Percentiles rank a stretch among this genome's conserved stretches.
Evolutionary conservation across 371 early-diverging fungal species (phyloP).

Genomic region (Sporodiniella umbellata): DNA sequence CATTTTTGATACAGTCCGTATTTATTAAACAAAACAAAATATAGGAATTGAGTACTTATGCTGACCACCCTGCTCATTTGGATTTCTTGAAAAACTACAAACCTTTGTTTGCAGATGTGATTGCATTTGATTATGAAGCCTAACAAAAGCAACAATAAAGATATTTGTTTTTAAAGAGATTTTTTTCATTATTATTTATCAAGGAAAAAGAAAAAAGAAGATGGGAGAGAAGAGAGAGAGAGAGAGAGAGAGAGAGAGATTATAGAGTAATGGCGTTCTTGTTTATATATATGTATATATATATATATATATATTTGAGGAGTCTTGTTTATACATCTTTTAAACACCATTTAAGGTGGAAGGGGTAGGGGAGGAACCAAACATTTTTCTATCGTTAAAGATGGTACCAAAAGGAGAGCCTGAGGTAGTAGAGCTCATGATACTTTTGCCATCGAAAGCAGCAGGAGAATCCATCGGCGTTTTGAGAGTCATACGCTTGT

Average conservation of each 20-base stretch:
- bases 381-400: slow-evolving; percentile 52
- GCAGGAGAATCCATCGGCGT: slow-evolving; percentile 27
- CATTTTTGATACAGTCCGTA: neutral
- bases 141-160: slow-evolving; percentile 8
- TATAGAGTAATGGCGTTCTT: no score
- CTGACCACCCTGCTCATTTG: slow-evolving; percentile 28
- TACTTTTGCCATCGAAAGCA: slow-evolving; percentile 23
- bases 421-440: slow-evolving; percentile 23
- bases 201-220: no score
- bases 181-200: no score
- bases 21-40: neutral
- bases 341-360: slow-evolving; percentile 1
- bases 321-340: slow-evolving; percentile 2
- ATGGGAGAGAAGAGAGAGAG: no score
- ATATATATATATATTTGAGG: no score
- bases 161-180: neutral
- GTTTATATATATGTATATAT: no score
- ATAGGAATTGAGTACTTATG: slow-evolving; percentile 35
- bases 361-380: slow-evolving; percentile 28
- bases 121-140: slow-evolving; percentile 42
- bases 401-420: slow-evolving; percentile 36
- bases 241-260: no score
- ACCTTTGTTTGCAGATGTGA: slow-evolving; percentile 32
- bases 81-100: slow-evolving; percentile 33
- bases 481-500: slow-evolving; percentile 24